phyloP scores from a whole-genome alignment of 139 green algal genomes.

The Chlorella sp. region DNA sequence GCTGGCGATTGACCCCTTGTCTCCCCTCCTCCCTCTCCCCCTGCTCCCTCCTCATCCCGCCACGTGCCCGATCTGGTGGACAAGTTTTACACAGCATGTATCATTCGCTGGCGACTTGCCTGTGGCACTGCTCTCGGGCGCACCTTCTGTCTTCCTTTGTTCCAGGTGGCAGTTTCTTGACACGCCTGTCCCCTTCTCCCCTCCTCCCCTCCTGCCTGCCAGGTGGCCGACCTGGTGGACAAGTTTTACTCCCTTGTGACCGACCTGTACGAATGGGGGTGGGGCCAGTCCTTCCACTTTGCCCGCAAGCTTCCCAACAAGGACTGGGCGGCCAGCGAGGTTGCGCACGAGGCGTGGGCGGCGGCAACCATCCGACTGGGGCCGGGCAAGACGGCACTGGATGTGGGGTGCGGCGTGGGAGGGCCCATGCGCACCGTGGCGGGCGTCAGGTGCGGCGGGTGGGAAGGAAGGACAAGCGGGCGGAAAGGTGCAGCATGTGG shows the following conservation, averaged over 20 bases:
- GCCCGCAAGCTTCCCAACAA: constrained; percentile 87
- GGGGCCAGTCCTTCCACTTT: constrained; percentile 98
- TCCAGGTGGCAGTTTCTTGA: no score
- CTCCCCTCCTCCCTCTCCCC: not conserved
- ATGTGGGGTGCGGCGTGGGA: constrained; percentile 97
- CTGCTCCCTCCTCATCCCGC: no score
- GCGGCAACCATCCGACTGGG: constrained; percentile 58
- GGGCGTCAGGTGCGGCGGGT: constrained; percentile 39
- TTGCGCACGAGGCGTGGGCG: constrained; percentile 87
- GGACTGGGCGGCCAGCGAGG: constrained; percentile 69
- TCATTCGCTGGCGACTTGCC: no score
- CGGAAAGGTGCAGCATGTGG: not conserved
- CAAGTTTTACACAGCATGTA: not conserved
- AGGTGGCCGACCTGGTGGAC: constrained; percentile 52
- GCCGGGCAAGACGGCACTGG: constrained; percentile 70
- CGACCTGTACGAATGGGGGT: constrained; percentile 99
- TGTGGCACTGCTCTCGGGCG: no score
- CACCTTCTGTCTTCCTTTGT: no score
- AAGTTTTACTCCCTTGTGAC: constrained; percentile 74
- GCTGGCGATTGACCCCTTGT: no score
- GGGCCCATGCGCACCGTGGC: constrained; percentile 97
- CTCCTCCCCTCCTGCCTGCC: not conserved
- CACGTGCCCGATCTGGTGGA: not conserved
- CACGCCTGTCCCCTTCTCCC: no score
- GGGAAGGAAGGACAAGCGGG: not conserved